phyloP scores from a whole-genome alignment of 2,329 filamentous ascomycete species.

The Tolypocladium tropicale region DNA sequence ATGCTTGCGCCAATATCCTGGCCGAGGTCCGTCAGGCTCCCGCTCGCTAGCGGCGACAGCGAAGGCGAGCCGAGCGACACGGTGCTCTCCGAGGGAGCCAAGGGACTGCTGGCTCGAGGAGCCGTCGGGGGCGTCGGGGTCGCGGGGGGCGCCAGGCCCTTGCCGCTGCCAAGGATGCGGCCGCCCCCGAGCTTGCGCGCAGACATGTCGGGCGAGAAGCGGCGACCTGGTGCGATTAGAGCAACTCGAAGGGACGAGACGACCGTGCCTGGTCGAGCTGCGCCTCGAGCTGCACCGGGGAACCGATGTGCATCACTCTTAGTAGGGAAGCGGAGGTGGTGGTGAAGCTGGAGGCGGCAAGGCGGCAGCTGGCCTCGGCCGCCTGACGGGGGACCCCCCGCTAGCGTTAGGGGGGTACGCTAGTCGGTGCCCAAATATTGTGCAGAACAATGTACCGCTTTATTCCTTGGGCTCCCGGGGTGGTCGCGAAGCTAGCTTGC shows the following conservation, averaged over 20 bases:
- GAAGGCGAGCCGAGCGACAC: slow-evolving; percentile 65
- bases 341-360: background rate
- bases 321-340: background rate
- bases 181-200: slow-evolving; percentile 83
- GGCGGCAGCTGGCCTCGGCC: background rate
- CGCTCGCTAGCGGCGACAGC: slow-evolving; percentile 47
- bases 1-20: slow-evolving; percentile 79
- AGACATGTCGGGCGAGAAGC: slow-evolving; percentile 49
- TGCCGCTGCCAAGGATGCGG: slow-evolving; percentile 79
- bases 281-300: slow-evolving; percentile 18
- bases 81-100: slow-evolving; percentile 57
- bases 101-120: slow-evolving; percentile 37
- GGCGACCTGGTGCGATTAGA: background rate
- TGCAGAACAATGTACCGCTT: background rate
- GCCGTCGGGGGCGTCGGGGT: slow-evolving; percentile 40
- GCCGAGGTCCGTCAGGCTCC: slow-evolving; percentile 56
- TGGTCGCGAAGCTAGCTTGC: too few species aligned
- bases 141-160: slow-evolving; percentile 65
- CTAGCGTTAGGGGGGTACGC: background rate
- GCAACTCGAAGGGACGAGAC: slow-evolving; percentile 14
- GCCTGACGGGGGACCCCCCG: background rate
- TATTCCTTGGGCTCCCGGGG: background rate
- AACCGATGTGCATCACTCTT: slow-evolving; percentile 3
- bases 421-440: background rate
- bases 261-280: slow-evolving; percentile 23